Evolutionary conservation across 2,329 filamentous ascomycete species (phyloP), one percentile per base, ranked within the genome.

Genomic region (Monosporascus sp.): DNA sequence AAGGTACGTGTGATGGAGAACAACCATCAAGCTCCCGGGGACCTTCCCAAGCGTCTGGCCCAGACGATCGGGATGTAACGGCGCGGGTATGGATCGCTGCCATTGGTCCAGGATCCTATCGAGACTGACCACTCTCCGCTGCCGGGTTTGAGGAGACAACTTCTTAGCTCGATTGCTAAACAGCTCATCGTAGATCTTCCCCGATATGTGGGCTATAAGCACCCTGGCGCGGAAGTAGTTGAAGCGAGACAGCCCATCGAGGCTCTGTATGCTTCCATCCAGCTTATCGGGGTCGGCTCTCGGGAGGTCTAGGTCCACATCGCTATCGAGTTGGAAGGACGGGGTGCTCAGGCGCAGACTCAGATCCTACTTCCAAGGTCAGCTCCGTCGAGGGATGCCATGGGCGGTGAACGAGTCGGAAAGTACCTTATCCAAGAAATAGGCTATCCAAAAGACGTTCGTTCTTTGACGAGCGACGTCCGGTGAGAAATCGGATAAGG

Each of bases 371-470:
- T 52, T 45, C 1, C 14, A 14, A 50, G 11, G 50, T 55, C 16
- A 62, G 56, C 17, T 45, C 41, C 5, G 45, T 38, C 14, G n/a
- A 11, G 5, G 9, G n/a, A 17, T 34, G 31, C 31, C 4, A 34
- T 14, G 31, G 31, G 31, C 4, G 11, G 9, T 14, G 31, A 14
- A 34, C 31, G 31, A 14, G 9, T 14, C 11, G 4, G 31, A 34
- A 34, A 34, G 31, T 50, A 73, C 71, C 62, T 74, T 75, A 51
- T 76, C 73, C 5, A 75, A 58, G 3, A 59, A 60, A 38, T 75
- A 76, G 3, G 70, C 69, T 7, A 74, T 66, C 73, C 73, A 76
- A 44, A 76, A 76, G 2, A 75, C 62, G 0, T 71, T 62, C 3
- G 63, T 62, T 26, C 72, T 60, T 31, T 74, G 70, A n/a, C 66